A percentile compares a stretch with the other conserved stretches of the same genome.
Conservation (phyloP, 805 yeast species). For the Lipomyces mesembrius region DNA sequence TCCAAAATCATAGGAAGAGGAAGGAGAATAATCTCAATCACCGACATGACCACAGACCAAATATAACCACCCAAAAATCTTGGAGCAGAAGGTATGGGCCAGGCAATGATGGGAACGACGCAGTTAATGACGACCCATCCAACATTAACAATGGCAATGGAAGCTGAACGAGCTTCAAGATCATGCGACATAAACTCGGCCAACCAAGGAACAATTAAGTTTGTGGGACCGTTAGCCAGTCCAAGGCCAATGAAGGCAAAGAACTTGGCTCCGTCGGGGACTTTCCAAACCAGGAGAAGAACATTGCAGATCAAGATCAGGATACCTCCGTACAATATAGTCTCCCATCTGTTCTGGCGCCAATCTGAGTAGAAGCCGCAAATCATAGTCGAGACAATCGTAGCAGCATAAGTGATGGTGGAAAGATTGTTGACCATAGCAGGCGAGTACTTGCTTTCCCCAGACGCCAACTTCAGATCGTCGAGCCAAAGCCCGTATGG, state of each 20-base stretch:
- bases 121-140: conserved; percentile 34
- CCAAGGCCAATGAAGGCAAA: conserved; percentile 52
- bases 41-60: conserved; percentile 23
- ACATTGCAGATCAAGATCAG: conserved; percentile 45
- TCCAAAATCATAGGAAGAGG: conserved; percentile 24
- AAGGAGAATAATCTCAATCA: conserved; percentile 19
- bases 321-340: conserved; percentile 22
- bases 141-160: conserved; percentile 33
- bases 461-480: conserved; percentile 8
- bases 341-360: conserved; percentile 35
- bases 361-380: conserved; percentile 51
- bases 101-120: conserved; percentile 33
- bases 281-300: conserved; percentile 60
- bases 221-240: conserved; percentile 32
- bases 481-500: conserved; percentile 31
- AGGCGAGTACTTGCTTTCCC: neutral
- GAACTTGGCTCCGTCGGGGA: conserved; percentile 61
- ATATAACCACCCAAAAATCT: conserved; percentile 29
- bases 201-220: conserved; percentile 32
- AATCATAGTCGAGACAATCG: conserved; percentile 50
- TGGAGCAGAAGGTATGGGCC: conserved; percentile 26
- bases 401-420: conserved; percentile 63
- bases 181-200: conserved; percentile 31
- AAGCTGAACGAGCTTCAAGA: conserved; percentile 31
- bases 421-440: conserved; percentile 52